Conservation (phyloP, 768 basidiomycete species). For the Dentipellis fragilis region DNA sequence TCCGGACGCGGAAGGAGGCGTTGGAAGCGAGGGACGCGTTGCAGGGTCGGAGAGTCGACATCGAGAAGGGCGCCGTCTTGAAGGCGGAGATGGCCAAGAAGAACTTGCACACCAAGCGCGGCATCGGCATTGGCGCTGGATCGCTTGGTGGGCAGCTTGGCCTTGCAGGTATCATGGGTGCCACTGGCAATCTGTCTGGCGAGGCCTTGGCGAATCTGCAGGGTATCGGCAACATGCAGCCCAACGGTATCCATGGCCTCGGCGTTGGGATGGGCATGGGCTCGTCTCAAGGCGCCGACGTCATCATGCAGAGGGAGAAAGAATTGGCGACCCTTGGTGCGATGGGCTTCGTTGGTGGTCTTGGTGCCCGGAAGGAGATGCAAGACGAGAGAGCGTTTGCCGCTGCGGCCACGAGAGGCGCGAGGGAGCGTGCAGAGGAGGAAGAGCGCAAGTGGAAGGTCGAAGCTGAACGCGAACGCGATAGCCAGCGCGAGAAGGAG, state of each 20-base stretch:
- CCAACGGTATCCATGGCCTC: conserved; percentile 9
- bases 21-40: conserved; percentile 79
- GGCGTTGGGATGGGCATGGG: conserved; percentile 4
- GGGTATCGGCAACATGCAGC: conserved; percentile 12
- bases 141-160: conserved; percentile 12
- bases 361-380: conserved; percentile 28
- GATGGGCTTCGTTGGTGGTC: conserved; percentile 29
- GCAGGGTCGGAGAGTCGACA: conserved; percentile 84
- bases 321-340: conserved; percentile 37
- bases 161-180: conserved; percentile 11
- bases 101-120: conserved; percentile 92
- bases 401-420: conserved; percentile 34
- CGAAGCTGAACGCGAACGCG: conserved; percentile 29
- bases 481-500: not conserved
- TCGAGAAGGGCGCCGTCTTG: conserved; percentile 83
- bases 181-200: conserved; percentile 11
- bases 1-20: conserved; percentile 80
- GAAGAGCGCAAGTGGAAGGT: conserved; percentile 45
- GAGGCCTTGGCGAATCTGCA: conserved; percentile 17
- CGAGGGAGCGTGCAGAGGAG: conserved; percentile 54
- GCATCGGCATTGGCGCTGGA: conserved; percentile 40
- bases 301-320: conserved; percentile 33
- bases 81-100: conserved; percentile 99
- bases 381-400: conserved; percentile 29
- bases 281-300: conserved; percentile 14